phyloP scores from a whole-genome alignment of 345 rosid species.

The Stellera chamaejasme region DNA sequence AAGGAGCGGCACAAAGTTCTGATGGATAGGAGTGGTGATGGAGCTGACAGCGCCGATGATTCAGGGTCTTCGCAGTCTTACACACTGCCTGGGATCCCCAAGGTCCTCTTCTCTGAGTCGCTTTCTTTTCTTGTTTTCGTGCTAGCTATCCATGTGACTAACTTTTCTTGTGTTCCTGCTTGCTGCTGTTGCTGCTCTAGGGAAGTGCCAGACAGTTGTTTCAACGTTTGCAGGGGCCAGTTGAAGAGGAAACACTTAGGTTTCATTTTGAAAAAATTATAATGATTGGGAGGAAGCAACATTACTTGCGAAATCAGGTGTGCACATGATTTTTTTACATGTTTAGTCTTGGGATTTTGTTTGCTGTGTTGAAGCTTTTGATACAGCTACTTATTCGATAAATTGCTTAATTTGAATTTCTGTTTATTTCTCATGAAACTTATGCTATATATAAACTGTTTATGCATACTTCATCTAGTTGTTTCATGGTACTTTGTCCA shows the following conservation, averaged over 20 bases:
- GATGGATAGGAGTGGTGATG: constrained; percentile 92
- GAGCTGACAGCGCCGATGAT: constrained; percentile 98
- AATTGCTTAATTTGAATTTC: neutral
- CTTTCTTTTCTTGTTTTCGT: constrained; percentile 13
- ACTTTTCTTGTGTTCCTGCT: constrained; percentile 6
- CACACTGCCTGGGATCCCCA: constrained; percentile 98
- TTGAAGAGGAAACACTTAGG: constrained; percentile 90
- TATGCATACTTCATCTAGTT: too few species aligned
- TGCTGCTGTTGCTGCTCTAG: constrained; percentile 31
- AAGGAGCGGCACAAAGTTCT: constrained; percentile 93
- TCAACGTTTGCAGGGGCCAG: constrained; percentile 94
- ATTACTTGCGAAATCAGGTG: constrained; percentile 64
- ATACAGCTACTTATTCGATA: neutral
- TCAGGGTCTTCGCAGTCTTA: constrained; percentile 97
- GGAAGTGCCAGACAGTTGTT: constrained; percentile 99
- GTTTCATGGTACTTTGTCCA: too few species aligned
- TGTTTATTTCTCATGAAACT: too few species aligned
- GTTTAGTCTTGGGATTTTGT: constrained; percentile 7
- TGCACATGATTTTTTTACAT: constrained; percentile 2
- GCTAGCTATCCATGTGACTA: constrained; percentile 6
- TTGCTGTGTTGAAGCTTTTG: neutral
- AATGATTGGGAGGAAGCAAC: constrained; percentile 69
- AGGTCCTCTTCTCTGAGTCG: constrained; percentile 31
- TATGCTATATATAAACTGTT: too few species aligned
- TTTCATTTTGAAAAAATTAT: constrained; percentile 96